These are phyloP conservation scores for Peltaster fructicola DNA, from an alignment of 2,329 filamentous ascomycete species.

Conservation along the genomic window DNA sequence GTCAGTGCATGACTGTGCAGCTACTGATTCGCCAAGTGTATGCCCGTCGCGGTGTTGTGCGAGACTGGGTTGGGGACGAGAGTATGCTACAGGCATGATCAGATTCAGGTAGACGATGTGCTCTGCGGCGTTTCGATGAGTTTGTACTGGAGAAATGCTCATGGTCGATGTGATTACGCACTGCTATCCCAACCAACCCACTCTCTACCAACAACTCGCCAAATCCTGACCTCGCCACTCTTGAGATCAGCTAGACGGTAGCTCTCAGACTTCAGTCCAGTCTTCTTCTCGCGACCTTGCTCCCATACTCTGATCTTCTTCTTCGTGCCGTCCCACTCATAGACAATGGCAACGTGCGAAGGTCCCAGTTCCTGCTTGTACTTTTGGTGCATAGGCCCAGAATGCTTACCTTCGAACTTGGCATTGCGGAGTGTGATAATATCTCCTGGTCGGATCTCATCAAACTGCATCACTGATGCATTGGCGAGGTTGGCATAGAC, in stretches of 20 bases:
- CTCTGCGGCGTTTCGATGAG: no score
- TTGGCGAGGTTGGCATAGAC: conserved; percentile 94
- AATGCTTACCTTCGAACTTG: conserved; percentile 81
- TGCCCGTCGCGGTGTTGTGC: no score
- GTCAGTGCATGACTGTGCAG: no score
- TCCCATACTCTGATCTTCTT: conserved; percentile 95
- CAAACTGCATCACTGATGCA: conserved; percentile 71
- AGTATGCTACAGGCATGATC: no score
- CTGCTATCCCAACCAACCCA: conserved; percentile 97
- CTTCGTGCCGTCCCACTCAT: conserved; percentile 96
- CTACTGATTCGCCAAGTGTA: no score
- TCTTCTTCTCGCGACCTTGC: conserved; percentile 64
- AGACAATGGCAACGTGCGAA: conserved; percentile 75
- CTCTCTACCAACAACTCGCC: conserved; percentile 78
- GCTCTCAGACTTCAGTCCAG: conserved; percentile 63
- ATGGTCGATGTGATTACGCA: no score
- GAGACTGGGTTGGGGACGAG: no score
- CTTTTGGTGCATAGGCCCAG: conserved; percentile 81
- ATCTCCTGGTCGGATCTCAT: conserved; percentile 86
- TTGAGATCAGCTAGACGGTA: conserved; percentile 84
- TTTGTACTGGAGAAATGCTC: no score
- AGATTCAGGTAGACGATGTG: no score
- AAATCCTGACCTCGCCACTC: conserved; percentile 91
- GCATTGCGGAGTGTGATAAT: conserved; percentile 86
- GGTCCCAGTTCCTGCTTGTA: conserved; percentile 59